Evolutionary conservation across 192 early-diverging fungal species (phyloP).

Genomic region (Coemansia javaensis): DNA sequence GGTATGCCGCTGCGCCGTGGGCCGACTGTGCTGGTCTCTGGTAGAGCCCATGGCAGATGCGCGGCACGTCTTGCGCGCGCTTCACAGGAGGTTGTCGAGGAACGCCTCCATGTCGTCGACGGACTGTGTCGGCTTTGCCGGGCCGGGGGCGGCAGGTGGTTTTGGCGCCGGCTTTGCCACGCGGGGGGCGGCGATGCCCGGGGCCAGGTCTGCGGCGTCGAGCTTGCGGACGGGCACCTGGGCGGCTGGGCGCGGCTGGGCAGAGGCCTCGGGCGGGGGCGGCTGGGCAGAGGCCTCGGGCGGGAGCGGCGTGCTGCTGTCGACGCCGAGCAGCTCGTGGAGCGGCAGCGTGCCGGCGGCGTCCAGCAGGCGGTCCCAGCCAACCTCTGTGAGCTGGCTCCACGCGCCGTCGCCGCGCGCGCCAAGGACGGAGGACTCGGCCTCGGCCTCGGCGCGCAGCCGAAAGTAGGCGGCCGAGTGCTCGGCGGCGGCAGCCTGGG

Average conservation of each 20-base stretch:
- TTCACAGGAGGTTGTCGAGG: conserved; percentile 34
- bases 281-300: no score
- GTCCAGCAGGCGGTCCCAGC: conserved; percentile 12
- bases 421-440: conserved; percentile 10
- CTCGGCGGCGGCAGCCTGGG: conserved; percentile 4
- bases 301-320: conserved; percentile 2
- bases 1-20: no score
- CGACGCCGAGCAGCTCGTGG: conserved; percentile 9
- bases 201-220: conserved; percentile 12
- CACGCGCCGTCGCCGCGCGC: conserved; percentile 8
- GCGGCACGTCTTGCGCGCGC: no score
- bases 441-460: conserved; percentile 18
- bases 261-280: no score
- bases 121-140: conserved; percentile 3
- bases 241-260: background rate
- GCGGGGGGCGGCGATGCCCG: background rate
- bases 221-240: background rate
- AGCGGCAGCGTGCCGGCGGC: conserved; percentile 2
- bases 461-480: conserved; percentile 32
- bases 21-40: no score
- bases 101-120: conserved; percentile 39
- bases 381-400: conserved; percentile 14
- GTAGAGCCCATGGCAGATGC: no score
- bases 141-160: background rate
- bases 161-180: background rate